Conservation (phyloP, 2,329 filamentous ascomycete species). For the Didymella pomorum region DNA sequence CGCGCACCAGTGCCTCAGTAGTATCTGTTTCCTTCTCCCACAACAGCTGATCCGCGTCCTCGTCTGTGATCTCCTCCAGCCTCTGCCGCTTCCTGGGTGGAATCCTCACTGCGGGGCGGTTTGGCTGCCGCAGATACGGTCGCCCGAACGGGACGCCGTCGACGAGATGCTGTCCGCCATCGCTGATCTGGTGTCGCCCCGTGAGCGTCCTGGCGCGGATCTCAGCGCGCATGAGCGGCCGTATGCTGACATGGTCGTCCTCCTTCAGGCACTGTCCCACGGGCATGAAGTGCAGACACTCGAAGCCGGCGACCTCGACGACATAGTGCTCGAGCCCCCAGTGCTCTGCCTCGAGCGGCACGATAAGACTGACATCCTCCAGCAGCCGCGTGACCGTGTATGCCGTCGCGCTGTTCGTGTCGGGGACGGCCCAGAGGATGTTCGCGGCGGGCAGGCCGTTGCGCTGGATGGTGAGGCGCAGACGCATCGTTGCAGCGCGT, state of each 20-base stretch:
- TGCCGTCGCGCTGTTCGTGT: slow-evolving; percentile 40
- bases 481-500: slow-evolving; percentile 41
- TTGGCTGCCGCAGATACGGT: slow-evolving; percentile 67
- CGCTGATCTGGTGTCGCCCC: slow-evolving; percentile 81
- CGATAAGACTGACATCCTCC: slow-evolving; percentile 77
- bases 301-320: slow-evolving; percentile 80
- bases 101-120: slow-evolving; percentile 73
- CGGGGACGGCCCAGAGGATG: slow-evolving; percentile 50
- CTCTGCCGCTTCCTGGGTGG: slow-evolving; percentile 74
- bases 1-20: not conserved
- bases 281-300: slow-evolving; percentile 85
- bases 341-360: slow-evolving; percentile 80
- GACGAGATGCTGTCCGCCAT: slow-evolving; percentile 79
- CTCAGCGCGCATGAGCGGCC: slow-evolving; percentile 78
- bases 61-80: slow-evolving; percentile 33
- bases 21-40: not conserved
- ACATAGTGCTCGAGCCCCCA: slow-evolving; percentile 93
- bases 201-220: slow-evolving; percentile 74
- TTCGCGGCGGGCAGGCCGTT: slow-evolving; percentile 47
- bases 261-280: slow-evolving; percentile 76
- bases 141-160: slow-evolving; percentile 88
- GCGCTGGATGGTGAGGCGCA: slow-evolving; percentile 49
- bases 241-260: slow-evolving; percentile 86
- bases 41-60: slow-evolving; percentile 9
- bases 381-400: slow-evolving; percentile 78